A percentile compares a stretch with the other conserved stretches of the same genome.
Evolutionary conservation across 768 basidiomycete species (phyloP).

Genomic region (Russula brevipes): DNA sequence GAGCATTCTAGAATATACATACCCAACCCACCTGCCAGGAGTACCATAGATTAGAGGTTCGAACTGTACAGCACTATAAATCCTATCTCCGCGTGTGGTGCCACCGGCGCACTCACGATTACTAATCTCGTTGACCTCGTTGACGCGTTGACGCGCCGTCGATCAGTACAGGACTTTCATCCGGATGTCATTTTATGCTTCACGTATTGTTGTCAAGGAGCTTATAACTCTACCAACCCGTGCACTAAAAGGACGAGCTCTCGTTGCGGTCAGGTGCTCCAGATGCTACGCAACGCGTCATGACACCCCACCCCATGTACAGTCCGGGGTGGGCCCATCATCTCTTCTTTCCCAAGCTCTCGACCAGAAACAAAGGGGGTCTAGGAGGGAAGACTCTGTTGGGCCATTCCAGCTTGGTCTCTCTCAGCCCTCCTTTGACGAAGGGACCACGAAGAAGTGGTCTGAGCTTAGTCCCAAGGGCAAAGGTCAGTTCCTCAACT

Average conservation of each 20-base stretch:
- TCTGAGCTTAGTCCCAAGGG: constrained; percentile 69
- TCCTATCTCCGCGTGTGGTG: too few species aligned
- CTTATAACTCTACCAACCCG: neutral
- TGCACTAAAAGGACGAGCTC: neutral
- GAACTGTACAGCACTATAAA: too few species aligned
- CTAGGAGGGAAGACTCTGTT: constrained; percentile 49
- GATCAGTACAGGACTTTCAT: neutral
- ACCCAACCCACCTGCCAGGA: neutral
- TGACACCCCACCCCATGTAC: constrained; percentile 5
- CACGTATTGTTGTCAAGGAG: neutral
- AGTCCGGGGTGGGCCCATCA: constrained; percentile 34
- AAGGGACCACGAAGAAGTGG: constrained; percentile 66
- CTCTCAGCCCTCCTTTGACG: constrained; percentile 49
- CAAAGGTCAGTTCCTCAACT: constrained; percentile 49
- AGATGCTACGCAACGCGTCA: constrained; percentile 19
- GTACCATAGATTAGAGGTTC: constrained; percentile 8
- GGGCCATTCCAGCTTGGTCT: constrained; percentile 78
- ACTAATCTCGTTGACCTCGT: too few species aligned
- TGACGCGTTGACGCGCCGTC: too few species aligned
- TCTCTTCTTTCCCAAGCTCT: constrained; percentile 59
- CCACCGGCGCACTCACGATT: too few species aligned
- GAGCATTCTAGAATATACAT: neutral
- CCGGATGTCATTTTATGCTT: constrained; percentile 7
- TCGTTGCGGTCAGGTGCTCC: neutral
- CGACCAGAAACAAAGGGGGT: constrained; percentile 47